Evolutionary conservation across 331 rosid genomes (phyloP), one percentile per base, ranked within the genome.

Genomic region (Pyracantha coccinea): DNA sequence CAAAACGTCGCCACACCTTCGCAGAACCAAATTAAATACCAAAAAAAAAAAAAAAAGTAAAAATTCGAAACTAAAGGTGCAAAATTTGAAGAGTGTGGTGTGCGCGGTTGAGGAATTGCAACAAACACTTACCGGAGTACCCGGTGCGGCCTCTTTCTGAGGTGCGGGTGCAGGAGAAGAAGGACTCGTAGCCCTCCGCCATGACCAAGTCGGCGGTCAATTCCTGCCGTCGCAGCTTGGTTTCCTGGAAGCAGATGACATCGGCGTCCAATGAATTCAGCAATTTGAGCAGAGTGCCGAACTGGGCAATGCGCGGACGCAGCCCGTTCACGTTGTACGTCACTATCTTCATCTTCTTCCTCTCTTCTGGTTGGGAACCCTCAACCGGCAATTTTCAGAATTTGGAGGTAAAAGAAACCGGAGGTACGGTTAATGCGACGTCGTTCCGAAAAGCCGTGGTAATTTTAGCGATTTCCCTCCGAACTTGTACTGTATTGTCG

Each of bases 271-370:
- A 85, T 17, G 97, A 94, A 72, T 87, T 82, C 1, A 94, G 95
- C 12, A 94, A 81, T 74, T 94, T 94, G 15, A 77, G 89, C 21
- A 94, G 97, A 66, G 97, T 88, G 11, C 98, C 96, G 78, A 89
- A 90, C 86, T 94, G 98, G 12, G 92, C 83, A 73, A 92, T 86
- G 71, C 99, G 90, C 47, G 85, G 97, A 74, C 97, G 78, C 60
- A 94, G 73, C 15, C 99, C 99, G 76, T 90, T 94, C 66, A 94
- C 97, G 82, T 94, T 94, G 91, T 94, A 94, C 33, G 86, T 94
- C 23, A 94, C 97, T 41, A 94, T 87, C 92, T 92, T 92, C 99
- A 92, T 91, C 55, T 55, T 70, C 66, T 17, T 57, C 11, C 17
- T 41, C 21, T 10, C 19, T 32, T 31, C 20, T 31, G 53, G 2